Evolutionary conservation across 495 filamentous ascomycete genomes (phyloP).

Genomic region (Arthonia radiata): DNA sequence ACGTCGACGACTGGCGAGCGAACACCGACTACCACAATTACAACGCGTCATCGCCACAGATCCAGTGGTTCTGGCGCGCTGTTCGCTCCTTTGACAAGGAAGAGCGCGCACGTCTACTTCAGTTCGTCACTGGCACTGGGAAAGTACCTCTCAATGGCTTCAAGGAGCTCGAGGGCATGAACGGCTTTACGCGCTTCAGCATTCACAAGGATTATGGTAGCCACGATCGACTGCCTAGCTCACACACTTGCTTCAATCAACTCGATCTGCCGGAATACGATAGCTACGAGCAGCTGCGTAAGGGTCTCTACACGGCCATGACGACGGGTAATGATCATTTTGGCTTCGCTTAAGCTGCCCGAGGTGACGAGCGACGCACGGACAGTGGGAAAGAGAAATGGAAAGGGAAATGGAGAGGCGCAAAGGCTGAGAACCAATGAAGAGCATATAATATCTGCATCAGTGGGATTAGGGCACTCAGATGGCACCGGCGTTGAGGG

Average conservation of each 20-base stretch:
- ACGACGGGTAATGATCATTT: constrained; percentile 94
- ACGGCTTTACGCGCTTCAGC: constrained; percentile 93
- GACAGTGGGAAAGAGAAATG: no score
- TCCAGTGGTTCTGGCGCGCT: constrained; percentile 99
- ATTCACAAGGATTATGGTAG: constrained; percentile 96
- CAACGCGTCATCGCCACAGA: constrained; percentile 76
- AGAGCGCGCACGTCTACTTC: constrained; percentile 86
- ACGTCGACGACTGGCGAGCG: constrained; percentile 97
- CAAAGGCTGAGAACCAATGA: no score
- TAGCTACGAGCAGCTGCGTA: constrained; percentile 71
- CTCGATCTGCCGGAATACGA: constrained; percentile 98
- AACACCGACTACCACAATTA: constrained; percentile 99
- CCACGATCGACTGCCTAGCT: constrained; percentile 87
- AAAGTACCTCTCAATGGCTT: constrained; percentile 98
- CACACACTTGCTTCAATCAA: constrained; percentile 98
- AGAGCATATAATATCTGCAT: no score
- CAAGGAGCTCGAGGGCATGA: constrained; percentile 98
- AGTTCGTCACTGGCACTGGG: constrained; percentile 95
- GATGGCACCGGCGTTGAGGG: no score
- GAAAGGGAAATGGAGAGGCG: no score
- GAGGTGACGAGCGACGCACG: no score
- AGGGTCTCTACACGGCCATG: constrained; percentile 78
- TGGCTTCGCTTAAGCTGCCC: constrained; percentile 89
- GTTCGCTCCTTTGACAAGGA: constrained; percentile 97
- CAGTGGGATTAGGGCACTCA: no score